Evolutionary conservation across 2,329 filamentous ascomycete genomes (phyloP), one percentile per base, ranked within the genome.

Genomic region (Chaetoscypha palmicola): DNA sequence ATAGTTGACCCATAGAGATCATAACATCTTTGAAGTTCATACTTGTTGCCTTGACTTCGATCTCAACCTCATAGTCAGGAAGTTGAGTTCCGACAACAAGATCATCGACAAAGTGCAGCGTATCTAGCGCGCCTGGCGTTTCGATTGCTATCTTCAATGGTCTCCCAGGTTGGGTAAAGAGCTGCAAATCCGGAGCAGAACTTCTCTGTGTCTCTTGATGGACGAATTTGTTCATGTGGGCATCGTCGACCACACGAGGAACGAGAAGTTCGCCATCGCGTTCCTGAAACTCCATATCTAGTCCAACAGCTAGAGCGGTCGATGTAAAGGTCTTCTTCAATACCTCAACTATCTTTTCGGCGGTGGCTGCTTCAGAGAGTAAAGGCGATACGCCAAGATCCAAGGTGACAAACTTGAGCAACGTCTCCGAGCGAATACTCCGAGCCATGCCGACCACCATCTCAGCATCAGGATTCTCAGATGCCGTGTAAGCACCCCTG

Each of bases 151-250:
- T 48, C 26, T 54, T 54, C 16, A 61, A 36, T 8, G 54, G 51
- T 14, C 57, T 38, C 4, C 43, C 49, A 12, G 39, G 22, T 38
- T 60, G 57, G 0, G 61, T 58, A 48, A 75, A 76, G 2, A 63
- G 58, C 4, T 64, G 62, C 1, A 64, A 57, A 44, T 68, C 64
- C 3, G 68, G 53, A 2, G 58, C 56, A 3, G 61, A 55, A 7
- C 59, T 61, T 1, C 63, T 59, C 40, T 67, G 65, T 1, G 66
- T 70, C 49, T 68, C 62, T 12, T 64, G 61, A 48, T 71, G 64
- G 10, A 73, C 66, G 9, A 66, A 61, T 16, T 66, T 64, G 50
- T 55, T 52, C 46, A 54, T 52, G 5, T 64, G 60, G 1, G 54
- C 51, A 41, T 59, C 52, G 8, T 55, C 37, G 5, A 55, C 28